phyloP scores from a whole-genome alignment of 2,329 filamentous ascomycete species.

The Fusarium verrucosum region DNA sequence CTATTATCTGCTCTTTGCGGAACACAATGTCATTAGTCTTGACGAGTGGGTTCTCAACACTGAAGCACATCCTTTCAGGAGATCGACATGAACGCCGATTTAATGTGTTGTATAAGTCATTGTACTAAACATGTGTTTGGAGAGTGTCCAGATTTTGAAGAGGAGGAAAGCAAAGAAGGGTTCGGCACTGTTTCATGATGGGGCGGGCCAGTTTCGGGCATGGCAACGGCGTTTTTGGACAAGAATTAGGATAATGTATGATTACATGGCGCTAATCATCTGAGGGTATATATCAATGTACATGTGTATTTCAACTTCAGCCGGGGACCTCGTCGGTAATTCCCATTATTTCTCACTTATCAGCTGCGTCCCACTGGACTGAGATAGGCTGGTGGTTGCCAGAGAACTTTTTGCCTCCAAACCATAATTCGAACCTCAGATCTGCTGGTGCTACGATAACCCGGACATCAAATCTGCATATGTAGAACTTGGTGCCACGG shows the following conservation, averaged over 20 bases:
- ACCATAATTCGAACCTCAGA: conserved; percentile 57
- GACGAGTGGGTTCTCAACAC: conserved; percentile 76
- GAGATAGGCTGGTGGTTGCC: conserved; percentile 35
- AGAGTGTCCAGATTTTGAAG: neutral
- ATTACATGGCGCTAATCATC: conserved; percentile 11
- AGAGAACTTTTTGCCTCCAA: conserved; percentile 29
- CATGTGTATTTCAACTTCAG: conserved; percentile 11
- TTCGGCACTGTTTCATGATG: conserved; percentile 3
- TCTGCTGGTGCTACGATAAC: conserved; percentile 65
- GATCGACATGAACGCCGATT: conserved; percentile 47
- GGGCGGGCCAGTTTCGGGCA: conserved; percentile 10
- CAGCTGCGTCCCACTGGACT: conserved; percentile 29
- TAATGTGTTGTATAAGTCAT: neutral
- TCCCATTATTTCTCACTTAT: neutral
- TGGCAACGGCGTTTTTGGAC: conserved; percentile 29
- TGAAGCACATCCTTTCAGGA: conserved; percentile 67
- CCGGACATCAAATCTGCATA: conserved; percentile 59
- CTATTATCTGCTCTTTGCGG: conserved; percentile 82
- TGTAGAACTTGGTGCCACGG: conserved; percentile 51
- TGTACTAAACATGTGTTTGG: neutral
- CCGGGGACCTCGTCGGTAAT: neutral
- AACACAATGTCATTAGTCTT: conserved; percentile 71
- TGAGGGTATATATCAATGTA: conserved; percentile 29
- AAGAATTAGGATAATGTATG: conserved; percentile 22
- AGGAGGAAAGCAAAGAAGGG: neutral